phyloP scores from a whole-genome alignment of 371 early-diverging fungal genomes.

The Mortierella sp. region DNA sequence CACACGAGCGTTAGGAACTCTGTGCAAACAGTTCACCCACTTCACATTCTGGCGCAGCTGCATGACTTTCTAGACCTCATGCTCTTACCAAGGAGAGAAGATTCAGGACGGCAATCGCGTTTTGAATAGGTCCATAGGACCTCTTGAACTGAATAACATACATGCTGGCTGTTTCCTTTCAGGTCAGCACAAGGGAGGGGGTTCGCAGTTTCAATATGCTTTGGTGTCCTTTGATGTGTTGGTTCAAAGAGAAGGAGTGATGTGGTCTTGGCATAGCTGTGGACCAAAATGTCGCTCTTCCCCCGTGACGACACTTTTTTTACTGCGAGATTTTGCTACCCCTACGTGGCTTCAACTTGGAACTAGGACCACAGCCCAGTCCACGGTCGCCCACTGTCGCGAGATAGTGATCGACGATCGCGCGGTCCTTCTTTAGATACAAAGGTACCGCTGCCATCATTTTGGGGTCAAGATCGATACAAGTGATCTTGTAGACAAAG shows the following conservation, averaged over 20 bases:
- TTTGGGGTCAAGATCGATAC: slow-evolving; percentile 50
- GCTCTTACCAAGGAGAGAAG: slow-evolving; percentile 47
- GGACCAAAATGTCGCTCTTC: no score
- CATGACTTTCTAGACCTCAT: neutral
- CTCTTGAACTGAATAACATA: slow-evolving; percentile 29
- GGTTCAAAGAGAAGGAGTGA: no score
- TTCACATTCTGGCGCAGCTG: neutral
- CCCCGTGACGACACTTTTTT: no score
- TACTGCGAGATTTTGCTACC: no score
- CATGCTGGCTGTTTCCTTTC: slow-evolving; percentile 10
- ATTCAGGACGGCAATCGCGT: slow-evolving; percentile 50
- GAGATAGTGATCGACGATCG: slow-evolving; percentile 34
- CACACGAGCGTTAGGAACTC: no score
- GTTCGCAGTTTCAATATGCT: no score
- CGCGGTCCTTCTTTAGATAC: slow-evolving; percentile 40
- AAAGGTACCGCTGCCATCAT: slow-evolving; percentile 35
- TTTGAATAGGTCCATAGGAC: slow-evolving; percentile 50
- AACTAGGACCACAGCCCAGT: slow-evolving; percentile 17
- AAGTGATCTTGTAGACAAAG: slow-evolving; percentile 43
- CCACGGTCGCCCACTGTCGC: slow-evolving; percentile 26
- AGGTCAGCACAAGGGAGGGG: neutral
- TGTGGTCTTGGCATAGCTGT: no score
- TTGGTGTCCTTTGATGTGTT: no score
- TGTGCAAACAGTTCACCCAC: neutral
- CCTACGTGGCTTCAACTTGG: no score